Base-by-base conservation (phyloP, 441 rosid genomes). In the Pelargonium fulgidum region DNA sequence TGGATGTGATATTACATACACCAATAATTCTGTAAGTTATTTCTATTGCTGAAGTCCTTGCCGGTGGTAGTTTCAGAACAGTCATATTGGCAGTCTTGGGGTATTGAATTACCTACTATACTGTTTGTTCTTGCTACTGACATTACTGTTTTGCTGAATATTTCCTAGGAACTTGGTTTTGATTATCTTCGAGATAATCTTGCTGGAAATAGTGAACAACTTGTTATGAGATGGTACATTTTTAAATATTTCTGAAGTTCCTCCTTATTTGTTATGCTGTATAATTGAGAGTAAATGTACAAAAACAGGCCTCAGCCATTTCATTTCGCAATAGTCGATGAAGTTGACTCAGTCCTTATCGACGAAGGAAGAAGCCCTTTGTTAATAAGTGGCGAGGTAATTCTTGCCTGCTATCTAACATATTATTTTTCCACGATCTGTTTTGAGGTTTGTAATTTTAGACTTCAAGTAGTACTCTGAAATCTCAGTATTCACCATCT, bases 311-410 rank as follows among this genome's bases (percentile, higher is more conserved):
- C 98, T 45, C 89, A 86, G 81, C 98, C 98, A 70, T 93, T 93
- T 82, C 93, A 87, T 78, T 93, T 93, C 82, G 86, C 98, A 19
- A 91, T 93, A 76, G 98, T 93, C 76, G 98, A 93, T 73, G 98
- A 93, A 86, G 96, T 93, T 74, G 98, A 93, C 77, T 93, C 98
- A 7, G 98, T 93, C 74, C 98, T 93, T 72, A 89, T 93, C 66
- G 98, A 93, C 80, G 98, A 93, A 81, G 98, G 98, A 80, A 82
- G 98, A 81, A 93, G 89, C 82, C 98, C 98, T 63, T 74, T 93
- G 83, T 85, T 93, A 74, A 93, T 93, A 69, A 93, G 98, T 77
- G 97, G 97, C 44, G 94, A 93, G 97, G 98, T 93, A 87, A 83
- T 77, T 73, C 68, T 67, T 59, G 62, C 71, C 50, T 75, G 56